These are phyloP conservation scores for Pseudopyricularia cyperi DNA, from an alignment of 2,329 filamentous ascomycete genomes.

Conservation along the genomic window DNA sequence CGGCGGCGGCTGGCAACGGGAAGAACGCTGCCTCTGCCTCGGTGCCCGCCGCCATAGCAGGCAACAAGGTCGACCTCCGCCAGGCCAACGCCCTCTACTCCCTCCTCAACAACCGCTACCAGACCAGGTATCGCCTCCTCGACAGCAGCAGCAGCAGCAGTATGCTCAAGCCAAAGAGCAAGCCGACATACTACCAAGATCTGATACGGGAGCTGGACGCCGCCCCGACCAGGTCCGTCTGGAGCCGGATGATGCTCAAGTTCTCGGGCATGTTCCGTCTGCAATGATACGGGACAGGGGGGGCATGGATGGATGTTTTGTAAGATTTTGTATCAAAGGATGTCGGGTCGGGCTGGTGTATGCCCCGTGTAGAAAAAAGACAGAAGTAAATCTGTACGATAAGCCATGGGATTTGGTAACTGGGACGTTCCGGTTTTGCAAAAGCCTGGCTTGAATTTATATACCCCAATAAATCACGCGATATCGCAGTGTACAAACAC, in stretches of 20 bases:
- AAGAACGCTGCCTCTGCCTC: conserved; percentile 11
- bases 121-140: conserved; percentile 35
- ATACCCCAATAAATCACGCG: neutral
- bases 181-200: conserved; percentile 51
- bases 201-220: conserved; percentile 49
- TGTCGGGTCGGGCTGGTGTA: neutral
- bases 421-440: neutral
- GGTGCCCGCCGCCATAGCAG: conserved; percentile 5
- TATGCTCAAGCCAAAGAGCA: conserved; percentile 44
- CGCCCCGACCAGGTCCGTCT: conserved; percentile 43
- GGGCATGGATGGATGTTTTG: neutral
- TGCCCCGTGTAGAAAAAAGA: neutral
- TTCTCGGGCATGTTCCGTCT: conserved; percentile 48
- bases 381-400: neutral
- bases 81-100: conserved; percentile 48
- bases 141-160: conserved; percentile 25
- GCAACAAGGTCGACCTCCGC: conserved; percentile 35
- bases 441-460: neutral
- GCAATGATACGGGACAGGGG: conserved; percentile 20
- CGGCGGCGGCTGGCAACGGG: no score
- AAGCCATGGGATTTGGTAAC: neutral
- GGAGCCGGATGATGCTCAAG: conserved; percentile 37
- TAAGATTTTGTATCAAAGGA: neutral
- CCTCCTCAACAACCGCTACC: conserved; percentile 46
- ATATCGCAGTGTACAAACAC: conserved; percentile 1